phyloP scores from a whole-genome alignment of 192 early-diverging fungal genomes.

The Gigaspora rosea region DNA sequence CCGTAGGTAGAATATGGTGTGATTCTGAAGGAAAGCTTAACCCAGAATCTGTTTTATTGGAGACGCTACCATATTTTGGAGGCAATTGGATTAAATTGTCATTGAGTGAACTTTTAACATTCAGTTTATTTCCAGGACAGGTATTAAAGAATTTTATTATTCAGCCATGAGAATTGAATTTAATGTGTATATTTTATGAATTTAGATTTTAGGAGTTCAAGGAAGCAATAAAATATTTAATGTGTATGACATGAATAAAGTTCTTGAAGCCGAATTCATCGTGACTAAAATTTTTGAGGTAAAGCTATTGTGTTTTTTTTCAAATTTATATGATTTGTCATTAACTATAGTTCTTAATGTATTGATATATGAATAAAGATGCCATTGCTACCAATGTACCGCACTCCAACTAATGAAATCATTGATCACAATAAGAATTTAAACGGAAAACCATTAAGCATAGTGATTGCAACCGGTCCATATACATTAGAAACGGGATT shows the following conservation, averaged over 20 bases:
- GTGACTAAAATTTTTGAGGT: conserved; percentile 26
- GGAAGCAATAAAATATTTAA: not conserved
- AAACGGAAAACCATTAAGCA: conserved; percentile 1
- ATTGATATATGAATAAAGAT: not conserved
- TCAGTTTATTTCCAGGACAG: conserved; percentile 89
- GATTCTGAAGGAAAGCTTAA: conserved; percentile 70
- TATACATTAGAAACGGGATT: conserved; percentile 78
- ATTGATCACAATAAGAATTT: not conserved
- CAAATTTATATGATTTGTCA: no score
- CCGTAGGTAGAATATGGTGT: conserved; percentile 80
- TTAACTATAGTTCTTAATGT: not conserved
- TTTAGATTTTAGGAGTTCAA: conserved; percentile 17
- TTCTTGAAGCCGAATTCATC: not conserved
- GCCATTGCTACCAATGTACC: conserved; percentile 5
- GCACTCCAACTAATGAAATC: not conserved
- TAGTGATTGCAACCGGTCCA: conserved; percentile 78
- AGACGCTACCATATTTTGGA: conserved; percentile 78
- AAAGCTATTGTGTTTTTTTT: not conserved
- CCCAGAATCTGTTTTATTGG: conserved; percentile 72
- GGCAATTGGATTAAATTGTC: conserved; percentile 71
- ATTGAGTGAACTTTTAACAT: conserved; percentile 57
- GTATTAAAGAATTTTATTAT: not conserved
- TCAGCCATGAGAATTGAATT: not conserved
- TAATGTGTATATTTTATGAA: not conserved
- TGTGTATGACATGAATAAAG: no score